Evolutionary conservation across 805 yeast genomes (phyloP).

Genomic region (Yamadazyma ubonensis): DNA sequence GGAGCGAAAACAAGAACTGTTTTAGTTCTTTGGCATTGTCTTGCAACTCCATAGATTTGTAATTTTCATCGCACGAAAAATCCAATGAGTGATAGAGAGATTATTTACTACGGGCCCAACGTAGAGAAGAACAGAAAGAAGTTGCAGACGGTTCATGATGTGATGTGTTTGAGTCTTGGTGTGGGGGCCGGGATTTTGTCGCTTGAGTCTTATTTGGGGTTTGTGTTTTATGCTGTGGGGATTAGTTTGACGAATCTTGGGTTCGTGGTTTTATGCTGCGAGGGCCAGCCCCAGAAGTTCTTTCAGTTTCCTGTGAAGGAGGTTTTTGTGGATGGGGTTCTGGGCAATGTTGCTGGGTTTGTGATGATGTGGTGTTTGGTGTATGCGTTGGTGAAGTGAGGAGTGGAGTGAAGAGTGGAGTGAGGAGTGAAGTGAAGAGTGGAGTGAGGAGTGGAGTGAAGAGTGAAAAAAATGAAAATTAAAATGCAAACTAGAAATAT

Average conservation of each 20-base stretch:
- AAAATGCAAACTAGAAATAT: too few relatives aligned
- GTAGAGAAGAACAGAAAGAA: slow-evolving; percentile 31
- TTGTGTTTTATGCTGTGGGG: slow-evolving; percentile 35
- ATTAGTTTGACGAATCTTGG: slow-evolving; percentile 28
- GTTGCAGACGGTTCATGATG: slow-evolving; percentile 34
- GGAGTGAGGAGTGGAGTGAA: not conserved
- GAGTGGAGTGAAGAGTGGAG: not conserved
- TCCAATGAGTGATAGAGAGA: slow-evolving; percentile 12
- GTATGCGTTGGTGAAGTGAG: slow-evolving; percentile 37
- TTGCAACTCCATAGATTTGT: slow-evolving; percentile 5
- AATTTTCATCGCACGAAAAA: not conserved
- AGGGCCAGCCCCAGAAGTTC: slow-evolving; percentile 24
- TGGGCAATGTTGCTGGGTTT: slow-evolving; percentile 36
- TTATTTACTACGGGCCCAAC: slow-evolving; percentile 25
- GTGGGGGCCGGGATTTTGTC: slow-evolving; percentile 41
- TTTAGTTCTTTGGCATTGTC: slow-evolving; percentile 15
- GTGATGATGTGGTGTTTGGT: slow-evolving; percentile 51
- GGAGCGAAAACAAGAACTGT: slow-evolving; percentile 35
- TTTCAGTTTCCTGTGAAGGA: slow-evolving; percentile 33
- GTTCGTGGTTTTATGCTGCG: slow-evolving; percentile 33
- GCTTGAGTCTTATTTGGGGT: slow-evolving; percentile 36
- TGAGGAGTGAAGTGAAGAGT: not conserved
- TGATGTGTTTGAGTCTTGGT: slow-evolving; percentile 38
- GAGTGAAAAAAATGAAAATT: not conserved
- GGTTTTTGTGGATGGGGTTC: slow-evolving; percentile 32